Base-by-base conservation (phyloP, 2,329 filamentous ascomycete species). In the Aspergillus intermedius region DNA sequence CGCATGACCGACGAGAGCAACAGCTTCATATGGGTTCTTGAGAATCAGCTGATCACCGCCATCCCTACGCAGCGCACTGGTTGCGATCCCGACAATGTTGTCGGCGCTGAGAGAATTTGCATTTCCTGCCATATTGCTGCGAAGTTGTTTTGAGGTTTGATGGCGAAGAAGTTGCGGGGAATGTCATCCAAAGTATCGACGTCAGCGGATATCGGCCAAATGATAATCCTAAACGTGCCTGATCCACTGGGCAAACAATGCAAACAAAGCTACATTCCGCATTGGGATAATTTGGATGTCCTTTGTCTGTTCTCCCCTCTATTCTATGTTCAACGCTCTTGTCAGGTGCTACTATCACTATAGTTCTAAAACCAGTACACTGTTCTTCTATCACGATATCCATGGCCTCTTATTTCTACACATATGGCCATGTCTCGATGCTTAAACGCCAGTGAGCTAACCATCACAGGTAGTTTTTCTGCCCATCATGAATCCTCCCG, bases 1-100 rank as follows among this genome's bases (percentile, higher is more conserved):
- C 3, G 88, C 86, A 68, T 98, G 91, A 17, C 84, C 77, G 54
- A 94, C 84, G 21, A 97, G 79, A 13, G 88, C 89, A 52, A 96
- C 75, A 43, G 86, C 88, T 71, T 97, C 91, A 65, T 86, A 88
- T 0, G 86, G 52, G 52, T 67, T 68, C 44, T 69, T 68, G 52
- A 76, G 57, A 44, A 52, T 62, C 21, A 54, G 55, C 42, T 61
- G 58, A 21, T 50, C 53, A 34, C 58, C 58, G 25, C 49, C 55
- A 49, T 62, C 59, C 21, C 55, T 51, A 17, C 58, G 54, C 17
- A 72, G 54, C 52, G 66, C 64, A 50, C 52, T 54, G 19, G 59
- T 58, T 4, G 64, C 67, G 25, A 69, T 52, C 6, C 58, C 57
- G 32, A 71, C 49, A 35, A 72, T 55, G 45, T 61, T 56, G 32